These are phyloP conservation scores for Heliocybe sulcata DNA, from an alignment of 1,284 basidiomycete species.

Conservation along the genomic window DNA sequence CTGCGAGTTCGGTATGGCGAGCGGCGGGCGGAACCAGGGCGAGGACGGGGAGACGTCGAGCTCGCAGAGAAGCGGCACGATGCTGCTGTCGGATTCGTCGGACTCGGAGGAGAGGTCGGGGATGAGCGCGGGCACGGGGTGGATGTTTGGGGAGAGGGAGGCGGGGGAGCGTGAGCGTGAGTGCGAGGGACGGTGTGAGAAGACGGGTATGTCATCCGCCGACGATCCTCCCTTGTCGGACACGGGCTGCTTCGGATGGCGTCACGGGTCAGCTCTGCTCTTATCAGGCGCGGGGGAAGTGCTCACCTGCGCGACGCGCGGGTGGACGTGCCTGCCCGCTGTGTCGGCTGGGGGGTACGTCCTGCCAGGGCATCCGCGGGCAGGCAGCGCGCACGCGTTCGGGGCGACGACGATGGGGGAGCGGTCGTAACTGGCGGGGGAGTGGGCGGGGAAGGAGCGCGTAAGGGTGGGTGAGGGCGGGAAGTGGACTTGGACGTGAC, in stretches of 20 bases:
- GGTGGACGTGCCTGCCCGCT: conserved; percentile 29
- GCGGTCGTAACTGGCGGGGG: conserved; percentile 53
- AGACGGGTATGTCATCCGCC: conserved; percentile 4
- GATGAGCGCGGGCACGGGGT: conserved; percentile 39
- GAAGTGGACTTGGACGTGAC: conserved; percentile 40
- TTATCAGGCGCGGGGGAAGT: not conserved
- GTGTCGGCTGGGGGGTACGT: conserved; percentile 2
- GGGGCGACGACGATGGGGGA: conserved; percentile 62
- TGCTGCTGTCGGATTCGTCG: conserved; percentile 51
- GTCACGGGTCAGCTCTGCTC: conserved; percentile 9
- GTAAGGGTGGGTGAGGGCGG: conserved; percentile 50
- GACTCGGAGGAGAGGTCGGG: conserved; percentile 56
- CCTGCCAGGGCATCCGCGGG: conserved; percentile 58
- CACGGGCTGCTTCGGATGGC: not conserved
- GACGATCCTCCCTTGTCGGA: not conserved
- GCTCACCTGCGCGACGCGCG: conserved; percentile 24
- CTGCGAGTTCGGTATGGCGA: no score
- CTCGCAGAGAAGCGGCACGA: not conserved
- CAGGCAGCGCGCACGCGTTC: conserved; percentile 64
- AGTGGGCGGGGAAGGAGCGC: conserved; percentile 48
- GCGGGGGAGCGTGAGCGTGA: not conserved
- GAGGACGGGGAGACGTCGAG: conserved; percentile 23
- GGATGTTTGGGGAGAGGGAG: not conserved
- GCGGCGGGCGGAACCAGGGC: conserved; percentile 12
- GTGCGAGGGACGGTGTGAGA: not conserved